Conservation (phyloP, 2,329 filamentous ascomycete genomes). For the Ophiostoma quercus region DNA sequence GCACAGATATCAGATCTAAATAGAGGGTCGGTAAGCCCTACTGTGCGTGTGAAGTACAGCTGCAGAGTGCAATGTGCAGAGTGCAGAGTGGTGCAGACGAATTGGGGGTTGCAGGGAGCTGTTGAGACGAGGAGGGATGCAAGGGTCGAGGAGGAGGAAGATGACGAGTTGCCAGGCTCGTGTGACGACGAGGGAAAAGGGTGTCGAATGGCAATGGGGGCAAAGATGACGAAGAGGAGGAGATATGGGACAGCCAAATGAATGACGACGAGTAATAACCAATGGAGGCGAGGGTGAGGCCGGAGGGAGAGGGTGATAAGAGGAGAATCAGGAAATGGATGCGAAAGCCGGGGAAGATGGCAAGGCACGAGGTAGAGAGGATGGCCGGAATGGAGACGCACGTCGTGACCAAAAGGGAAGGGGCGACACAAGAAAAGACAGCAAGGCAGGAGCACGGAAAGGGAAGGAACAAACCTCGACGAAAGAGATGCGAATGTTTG, state of each 20-base stretch:
- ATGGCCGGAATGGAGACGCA: background rate
- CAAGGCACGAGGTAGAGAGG: background rate
- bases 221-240: background rate
- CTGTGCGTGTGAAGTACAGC: slow-evolving; percentile 3
- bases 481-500: background rate
- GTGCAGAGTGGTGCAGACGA: background rate
- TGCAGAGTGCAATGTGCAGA: slow-evolving; percentile 6
- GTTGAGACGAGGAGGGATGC: background rate
- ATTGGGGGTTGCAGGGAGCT: background rate
- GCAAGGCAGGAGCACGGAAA: background rate
- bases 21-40: slow-evolving; percentile 16
- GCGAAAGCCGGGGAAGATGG: background rate
- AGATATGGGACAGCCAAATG: background rate
- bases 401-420: slow-evolving; percentile 4
- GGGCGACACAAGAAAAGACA: background rate
- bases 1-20: slow-evolving; percentile 16
- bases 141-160: slow-evolving; percentile 2
- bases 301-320: background rate
- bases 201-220: background rate
- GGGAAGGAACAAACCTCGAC: slow-evolving; percentile 10
- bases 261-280: background rate
- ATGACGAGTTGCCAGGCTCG: background rate
- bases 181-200: background rate
- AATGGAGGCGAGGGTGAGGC: background rate
- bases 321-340: background rate